Evolutionary conservation across 2,329 filamentous ascomycete species (phyloP).

Genomic region (Capronia epimyces): DNA sequence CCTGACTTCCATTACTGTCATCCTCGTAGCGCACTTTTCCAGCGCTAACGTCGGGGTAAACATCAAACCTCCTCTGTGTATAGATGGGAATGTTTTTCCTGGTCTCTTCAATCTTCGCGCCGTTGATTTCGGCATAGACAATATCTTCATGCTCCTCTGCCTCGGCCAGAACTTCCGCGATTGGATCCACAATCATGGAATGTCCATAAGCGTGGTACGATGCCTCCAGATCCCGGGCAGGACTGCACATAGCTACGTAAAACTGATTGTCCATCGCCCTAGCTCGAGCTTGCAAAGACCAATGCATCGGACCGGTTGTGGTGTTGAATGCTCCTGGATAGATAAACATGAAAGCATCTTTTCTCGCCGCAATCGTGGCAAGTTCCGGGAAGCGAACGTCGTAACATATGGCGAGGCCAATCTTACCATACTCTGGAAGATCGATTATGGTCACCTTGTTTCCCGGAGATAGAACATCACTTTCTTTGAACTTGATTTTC

Average conservation of each 20-base stretch:
- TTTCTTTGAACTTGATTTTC: slow-evolving; percentile 86
- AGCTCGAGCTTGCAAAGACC: slow-evolving; percentile 74
- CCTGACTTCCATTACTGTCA: slow-evolving; percentile 4
- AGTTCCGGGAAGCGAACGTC: slow-evolving; percentile 95
- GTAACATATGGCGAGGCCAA: slow-evolving; percentile 92
- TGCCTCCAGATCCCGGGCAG: slow-evolving; percentile 70
- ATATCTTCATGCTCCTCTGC: slow-evolving; percentile 72
- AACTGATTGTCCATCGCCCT: slow-evolving; percentile 90
- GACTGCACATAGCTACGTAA: slow-evolving; percentile 88
- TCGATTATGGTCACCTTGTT: slow-evolving; percentile 81
- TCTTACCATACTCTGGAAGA: slow-evolving; percentile 78
- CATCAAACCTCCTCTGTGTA: slow-evolving; percentile 83
- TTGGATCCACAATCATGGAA: slow-evolving; percentile 79
- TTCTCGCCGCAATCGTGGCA: slow-evolving; percentile 78
- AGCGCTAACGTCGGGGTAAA: slow-evolving; percentile 83
- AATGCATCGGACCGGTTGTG: slow-evolving; percentile 88
- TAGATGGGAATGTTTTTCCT: slow-evolving; percentile 79
- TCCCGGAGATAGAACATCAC: slow-evolving; percentile 78
- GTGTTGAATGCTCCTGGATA: slow-evolving; percentile 98
- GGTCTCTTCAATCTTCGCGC: slow-evolving; percentile 64
- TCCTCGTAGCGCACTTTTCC: slow-evolving; percentile 46
- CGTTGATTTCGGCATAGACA: slow-evolving; percentile 65
- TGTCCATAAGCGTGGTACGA: slow-evolving; percentile 90
- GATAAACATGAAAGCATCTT: slow-evolving; percentile 78
- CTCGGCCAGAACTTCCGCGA: slow-evolving; percentile 74